Evolutionary conservation across 495 filamentous ascomycete species (phyloP).

Genomic region (Hyaloscypha hepaticicola): DNA sequence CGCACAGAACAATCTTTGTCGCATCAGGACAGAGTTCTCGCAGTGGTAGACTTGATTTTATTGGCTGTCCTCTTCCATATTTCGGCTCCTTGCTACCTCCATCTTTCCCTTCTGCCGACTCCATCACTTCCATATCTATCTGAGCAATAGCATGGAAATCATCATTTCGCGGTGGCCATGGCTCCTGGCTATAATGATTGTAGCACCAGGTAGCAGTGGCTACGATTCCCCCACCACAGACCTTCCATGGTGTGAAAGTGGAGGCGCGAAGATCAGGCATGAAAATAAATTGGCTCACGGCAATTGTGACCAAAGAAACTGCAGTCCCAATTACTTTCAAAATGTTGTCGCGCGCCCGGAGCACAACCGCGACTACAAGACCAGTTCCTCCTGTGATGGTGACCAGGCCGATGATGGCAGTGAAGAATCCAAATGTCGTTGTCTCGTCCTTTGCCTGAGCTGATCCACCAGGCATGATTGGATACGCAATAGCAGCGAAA

Average conservation of each 20-base stretch:
- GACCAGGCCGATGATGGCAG: conserved; percentile 3
- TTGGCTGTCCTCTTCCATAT: background rate
- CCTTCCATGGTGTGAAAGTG: conserved; percentile 17
- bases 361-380: conserved; percentile 18
- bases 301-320: conserved; percentile 13
- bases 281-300: conserved; percentile 13
- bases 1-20: conserved; percentile 2
- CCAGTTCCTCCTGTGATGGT: conserved; percentile 13
- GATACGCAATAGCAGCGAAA: conserved; percentile 14
- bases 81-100: background rate
- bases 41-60: background rate
- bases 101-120: conserved; percentile 7
- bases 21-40: background rate
- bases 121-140: no score
- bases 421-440: background rate
- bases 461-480: conserved; percentile 3
- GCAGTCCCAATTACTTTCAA: conserved; percentile 20
- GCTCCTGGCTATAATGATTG: conserved; percentile 20
- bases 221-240: conserved; percentile 18
- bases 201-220: conserved; percentile 15
- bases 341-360: conserved; percentile 20
- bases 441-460: background rate
- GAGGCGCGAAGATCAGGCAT: conserved; percentile 15
- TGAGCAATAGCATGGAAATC: background rate
- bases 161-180: conserved; percentile 2